Base-by-base conservation (phyloP, 192 early-diverging fungal genomes). In the Coemansia aciculifera region DNA sequence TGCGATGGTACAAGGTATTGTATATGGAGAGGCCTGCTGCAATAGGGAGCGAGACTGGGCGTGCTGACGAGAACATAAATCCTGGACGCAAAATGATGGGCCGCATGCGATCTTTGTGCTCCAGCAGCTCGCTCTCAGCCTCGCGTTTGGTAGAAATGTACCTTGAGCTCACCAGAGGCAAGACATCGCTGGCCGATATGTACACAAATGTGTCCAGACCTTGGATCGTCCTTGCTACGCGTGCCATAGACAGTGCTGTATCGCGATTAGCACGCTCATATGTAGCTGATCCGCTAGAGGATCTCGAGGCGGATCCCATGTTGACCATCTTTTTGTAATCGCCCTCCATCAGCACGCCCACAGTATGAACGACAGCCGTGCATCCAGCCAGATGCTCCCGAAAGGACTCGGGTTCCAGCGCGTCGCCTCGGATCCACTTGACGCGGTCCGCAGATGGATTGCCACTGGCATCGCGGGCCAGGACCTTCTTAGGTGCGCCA, bases 101-200 rank as follows among this genome's bases (percentile, higher is more conserved):
- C n/a, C 79, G 84, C 69, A 86, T 79, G 43, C 60, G 68, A 40
- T 72, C 64, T 21, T 24, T 39, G 39, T 70, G 79, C 43, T 83
- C 77, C 51, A 90, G 70, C 31, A 92, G 66, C 12, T 71, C 83
- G 3, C 63, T 61, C 71, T 92, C 91, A 4, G 86, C 91, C 69
- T 92, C 87, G 36, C 89, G 89, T 65, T 92, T 92, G 12, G 89
- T 90, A 21, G 89, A 89, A 48, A 92, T 85, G 44, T 92, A 92
- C 27, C 73, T 54, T 59, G 87, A 78, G 51, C 87, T 83, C 37
- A 92, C 68, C 7, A 88, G 80, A 15, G 91, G 91, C 21, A 90
- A 54, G 0, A 85, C 52, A 46, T 90, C 88, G 31, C 77, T 84
- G 13, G 91, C 91, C 12, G 91, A 92, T 27, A 92, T 82, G 54